Evolutionary conservation across 805 yeast genomes (phyloP).

Genomic region (Candida hungchunana): DNA sequence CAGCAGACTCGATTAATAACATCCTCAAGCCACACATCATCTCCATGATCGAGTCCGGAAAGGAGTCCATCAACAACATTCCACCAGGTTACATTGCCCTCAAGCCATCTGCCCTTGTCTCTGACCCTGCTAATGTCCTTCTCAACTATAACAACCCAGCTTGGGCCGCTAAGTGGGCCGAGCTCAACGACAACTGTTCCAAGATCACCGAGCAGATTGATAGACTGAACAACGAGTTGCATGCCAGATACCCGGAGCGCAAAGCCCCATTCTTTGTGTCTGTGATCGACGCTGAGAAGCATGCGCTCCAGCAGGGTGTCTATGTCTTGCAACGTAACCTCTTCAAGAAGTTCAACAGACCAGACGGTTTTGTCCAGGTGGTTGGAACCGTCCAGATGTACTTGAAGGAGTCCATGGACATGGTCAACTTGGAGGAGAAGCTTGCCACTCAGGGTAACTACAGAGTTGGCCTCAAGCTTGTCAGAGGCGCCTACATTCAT

Average conservation of each 20-base stretch:
- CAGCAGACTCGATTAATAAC: conserved; percentile 60
- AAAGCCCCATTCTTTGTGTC: conserved; percentile 67
- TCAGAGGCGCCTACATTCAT: conserved; percentile 94
- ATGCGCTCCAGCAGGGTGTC: conserved; percentile 85
- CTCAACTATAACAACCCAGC: conserved; percentile 54
- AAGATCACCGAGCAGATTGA: conserved; percentile 54
- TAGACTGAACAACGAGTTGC: conserved; percentile 47
- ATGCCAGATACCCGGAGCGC: conserved; percentile 55
- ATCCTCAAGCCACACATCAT: conserved; percentile 71
- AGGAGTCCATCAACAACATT: conserved; percentile 52
- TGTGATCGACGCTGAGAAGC: conserved; percentile 89
- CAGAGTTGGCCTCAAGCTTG: conserved; percentile 81
- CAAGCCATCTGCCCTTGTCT: conserved; percentile 87
- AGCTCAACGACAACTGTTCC: conserved; percentile 62
- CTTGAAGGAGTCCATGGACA: conserved; percentile 61
- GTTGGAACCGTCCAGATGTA: conserved; percentile 95
- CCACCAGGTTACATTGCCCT: conserved; percentile 92
- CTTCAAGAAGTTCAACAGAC: conserved; percentile 66
- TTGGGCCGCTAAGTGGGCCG: conserved; percentile 47
- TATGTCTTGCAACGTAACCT: conserved; percentile 83
- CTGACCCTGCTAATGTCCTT: conserved; percentile 71
- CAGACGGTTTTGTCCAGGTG: conserved; percentile 52
- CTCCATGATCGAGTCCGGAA: conserved; percentile 42
- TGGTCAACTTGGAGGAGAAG: conserved; percentile 58
- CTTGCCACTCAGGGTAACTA: conserved; percentile 60